Evolutionary conservation across 306 rosid genomes (phyloP), one percentile per base, ranked within the genome.

Genomic region (Fragaria iinumae): DNA sequence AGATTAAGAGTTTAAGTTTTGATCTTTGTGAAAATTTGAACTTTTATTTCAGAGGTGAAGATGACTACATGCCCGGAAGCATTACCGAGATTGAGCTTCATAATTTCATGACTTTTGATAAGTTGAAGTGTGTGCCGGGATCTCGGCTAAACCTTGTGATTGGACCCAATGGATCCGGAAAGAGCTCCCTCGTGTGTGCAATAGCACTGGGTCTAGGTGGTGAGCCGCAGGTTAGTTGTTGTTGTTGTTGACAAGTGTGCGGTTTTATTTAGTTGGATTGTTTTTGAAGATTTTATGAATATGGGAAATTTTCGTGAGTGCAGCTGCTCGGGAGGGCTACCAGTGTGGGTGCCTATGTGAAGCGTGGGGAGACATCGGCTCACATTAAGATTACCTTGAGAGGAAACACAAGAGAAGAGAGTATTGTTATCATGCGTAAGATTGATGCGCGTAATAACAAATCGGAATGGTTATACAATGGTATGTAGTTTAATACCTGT

Each of bases 121-220:
- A 84, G 76, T 77, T 95, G 77, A 90, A 83, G 69, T 95, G 97
- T 86, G 90, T 88, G 78, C 98, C 97, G 0, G 96, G 90, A 20
- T 85, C 98, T 45, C 93, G 98, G 17, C 67, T 95, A 69, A 95
- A 95, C 83, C 98, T 95, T 64, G 97, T 95, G 41, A 89, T 92
- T 89, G 98, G 97, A 52, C 97, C 98, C 14, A 94, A 94, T 84
- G 97, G 97, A 56, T 88, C 97, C 74, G 98, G 97, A 16, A 95
- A 95, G 83, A 95, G 98, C 83, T 95, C 98, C 80, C 89, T 95
- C 76, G 98, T 95, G 16, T 95, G 98, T 74, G 98, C 97, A 69
- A 90, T 95, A 83, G 96, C 98, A 57, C 90, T 94, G 85, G 98
- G 98, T 78, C 96, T 94, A 17, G 95, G 96, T 29, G 98, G 97